Evolutionary conservation across 345 rosid species (phyloP).

Genomic region (Murraya koenigii): DNA sequence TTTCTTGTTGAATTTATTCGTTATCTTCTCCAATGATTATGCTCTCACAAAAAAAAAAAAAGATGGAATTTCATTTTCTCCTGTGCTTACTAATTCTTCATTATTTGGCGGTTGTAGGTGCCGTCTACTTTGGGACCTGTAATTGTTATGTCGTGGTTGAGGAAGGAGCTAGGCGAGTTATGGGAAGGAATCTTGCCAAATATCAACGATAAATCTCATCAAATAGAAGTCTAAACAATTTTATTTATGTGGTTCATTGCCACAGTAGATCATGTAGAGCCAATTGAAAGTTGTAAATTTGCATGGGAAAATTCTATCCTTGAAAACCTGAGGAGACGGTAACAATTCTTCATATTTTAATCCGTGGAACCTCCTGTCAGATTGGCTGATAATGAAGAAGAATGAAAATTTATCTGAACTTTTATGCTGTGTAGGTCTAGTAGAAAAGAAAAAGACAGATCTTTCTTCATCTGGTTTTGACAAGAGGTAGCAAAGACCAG

Average conservation of each 20-base stretch:
- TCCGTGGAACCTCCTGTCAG: not conserved
- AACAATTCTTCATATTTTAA: conserved; percentile 10
- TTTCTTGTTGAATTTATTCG: not conserved
- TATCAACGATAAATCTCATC: conserved; percentile 55
- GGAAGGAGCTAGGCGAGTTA: conserved; percentile 74
- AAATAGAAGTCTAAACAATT: conserved; percentile 59
- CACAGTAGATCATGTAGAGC: not conserved
- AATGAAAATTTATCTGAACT: not conserved
- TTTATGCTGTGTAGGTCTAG: too few relatives aligned
- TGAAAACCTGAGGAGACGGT: conserved; percentile 11
- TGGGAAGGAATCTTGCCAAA: conserved; percentile 78
- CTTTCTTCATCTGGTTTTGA: not conserved
- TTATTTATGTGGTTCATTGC: not conserved
- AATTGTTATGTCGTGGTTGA: conserved; percentile 65
- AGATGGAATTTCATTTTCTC: not conserved
- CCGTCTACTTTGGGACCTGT: conserved; percentile 95
- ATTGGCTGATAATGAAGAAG: not conserved
- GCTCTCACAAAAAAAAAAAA: not conserved
- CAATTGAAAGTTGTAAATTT: conserved; percentile 30
- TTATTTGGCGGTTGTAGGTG: conserved; percentile 43
- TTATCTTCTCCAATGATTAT: not conserved
- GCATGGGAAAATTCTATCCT: conserved; percentile 20
- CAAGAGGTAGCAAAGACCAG: too few relatives aligned
- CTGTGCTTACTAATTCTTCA: not conserved
- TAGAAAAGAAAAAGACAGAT: not conserved